Base-by-base conservation (phyloP, 768 basidiomycete species). In the Sutorius australiensis region DNA sequence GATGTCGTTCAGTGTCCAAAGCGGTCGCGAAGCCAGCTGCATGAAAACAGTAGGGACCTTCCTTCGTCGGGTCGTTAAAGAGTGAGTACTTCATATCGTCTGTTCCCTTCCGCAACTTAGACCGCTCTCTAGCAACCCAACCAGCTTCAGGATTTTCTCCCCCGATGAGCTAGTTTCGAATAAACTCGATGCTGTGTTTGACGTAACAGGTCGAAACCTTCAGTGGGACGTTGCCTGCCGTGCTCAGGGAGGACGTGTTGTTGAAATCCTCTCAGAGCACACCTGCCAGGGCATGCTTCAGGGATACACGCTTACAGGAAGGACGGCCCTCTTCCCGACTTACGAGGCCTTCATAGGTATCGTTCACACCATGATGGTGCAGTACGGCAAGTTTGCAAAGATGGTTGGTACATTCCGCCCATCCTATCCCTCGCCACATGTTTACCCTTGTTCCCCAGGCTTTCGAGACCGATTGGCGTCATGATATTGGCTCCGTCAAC, bases 301-400 rank as follows among this genome's bases (percentile, higher is more conserved):
- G 69, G 92, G 93, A 3, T 95, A 95, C 70, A 92, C 91, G 6
- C 80, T 97, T 43, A 95, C 93, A 0, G 93, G 93, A 9, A 77
- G 86, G 37, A 87, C 86, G 0, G 92, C 82, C 12, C 75, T 95
- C 32, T 92, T 95, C 80, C 92, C 93, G 2, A 86, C 83, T 27
- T 94, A 95, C 67, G 93, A 95, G 66, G 87, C 90, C 0, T 97
- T 95, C 80, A 75, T 94, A 40, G 91, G 91, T 39, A 94, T 94
- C 67, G 70, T 94, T 27, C 85, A 87, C 50, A 94, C 91, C 16
- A 92, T 93, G 91, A 84, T 87, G 81, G 86, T 88, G 4, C 89
- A 90, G 62, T 94, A 94, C 67, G 77, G 83, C 73, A 95, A 95
- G 69, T 95, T 95, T 70, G 68, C 80, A 46, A 94, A 95, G 72